Evolutionary conservation across 108 stramenopile species (phyloP).

Genomic region (Skeletonema grethae): DNA sequence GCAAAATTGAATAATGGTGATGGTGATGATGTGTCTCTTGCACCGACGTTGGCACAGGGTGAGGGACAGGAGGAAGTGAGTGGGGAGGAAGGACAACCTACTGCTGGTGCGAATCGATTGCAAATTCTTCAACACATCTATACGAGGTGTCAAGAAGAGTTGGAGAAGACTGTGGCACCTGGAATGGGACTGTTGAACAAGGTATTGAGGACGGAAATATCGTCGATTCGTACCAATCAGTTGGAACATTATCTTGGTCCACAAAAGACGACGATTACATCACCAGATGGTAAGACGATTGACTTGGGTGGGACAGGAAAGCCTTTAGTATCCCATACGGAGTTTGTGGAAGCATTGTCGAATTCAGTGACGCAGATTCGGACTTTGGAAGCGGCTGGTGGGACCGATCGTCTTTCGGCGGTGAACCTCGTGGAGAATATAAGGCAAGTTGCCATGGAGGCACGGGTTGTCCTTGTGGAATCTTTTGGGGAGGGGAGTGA

Average conservation of each 20-base stretch:
- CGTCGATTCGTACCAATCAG: conserved; percentile 80
- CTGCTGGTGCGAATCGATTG: conserved; percentile 49
- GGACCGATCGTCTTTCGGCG: conserved; percentile 59
- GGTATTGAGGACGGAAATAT: conserved; percentile 68
- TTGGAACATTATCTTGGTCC: conserved; percentile 76
- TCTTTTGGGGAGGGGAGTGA: conserved; percentile 67
- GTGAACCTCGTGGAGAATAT: conserved; percentile 75
- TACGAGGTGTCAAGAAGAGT: conserved; percentile 87
- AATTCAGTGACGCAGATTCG: conserved; percentile 76
- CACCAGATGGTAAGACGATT: conserved; percentile 78
- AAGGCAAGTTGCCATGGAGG: conserved; percentile 79
- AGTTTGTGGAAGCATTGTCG: conserved; percentile 67
- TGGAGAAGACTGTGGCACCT: conserved; percentile 78
- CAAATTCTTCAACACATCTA: conserved; percentile 85
- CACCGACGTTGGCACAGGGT: conserved; percentile 8
- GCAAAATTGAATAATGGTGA: conserved; percentile 44
- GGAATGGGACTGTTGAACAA: conserved; percentile 85
- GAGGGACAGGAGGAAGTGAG: conserved; percentile 26
- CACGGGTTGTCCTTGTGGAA: conserved; percentile 68
- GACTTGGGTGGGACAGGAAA: conserved; percentile 43
- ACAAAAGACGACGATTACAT: conserved; percentile 61
- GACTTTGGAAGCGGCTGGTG: conserved; percentile 74
- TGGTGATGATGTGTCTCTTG: not conserved
- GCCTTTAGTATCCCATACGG: conserved; percentile 62
- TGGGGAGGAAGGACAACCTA: conserved; percentile 36